Conservation (phyloP, 2,329 filamentous ascomycete genomes). For the Aureobasidium namibiae region DNA sequence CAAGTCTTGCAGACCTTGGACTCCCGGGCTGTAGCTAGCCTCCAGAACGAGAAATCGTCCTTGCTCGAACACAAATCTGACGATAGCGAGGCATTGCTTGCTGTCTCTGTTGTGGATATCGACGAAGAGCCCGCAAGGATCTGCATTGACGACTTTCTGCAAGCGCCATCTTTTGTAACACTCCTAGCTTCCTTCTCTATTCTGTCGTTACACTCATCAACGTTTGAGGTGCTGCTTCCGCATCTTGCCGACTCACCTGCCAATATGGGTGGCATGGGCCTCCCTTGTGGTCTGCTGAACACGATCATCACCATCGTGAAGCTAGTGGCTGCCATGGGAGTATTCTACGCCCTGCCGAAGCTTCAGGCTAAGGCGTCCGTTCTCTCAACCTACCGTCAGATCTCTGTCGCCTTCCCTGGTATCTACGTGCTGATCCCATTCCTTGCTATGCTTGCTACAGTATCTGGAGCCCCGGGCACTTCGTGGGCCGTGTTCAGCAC, state of each 20-base stretch:
- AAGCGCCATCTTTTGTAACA: conserved; percentile 37
- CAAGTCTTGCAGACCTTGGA: neutral
- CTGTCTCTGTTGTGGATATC: conserved; percentile 17
- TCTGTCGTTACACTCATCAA: conserved; percentile 48
- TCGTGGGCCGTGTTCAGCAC: conserved; percentile 24
- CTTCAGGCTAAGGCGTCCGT: conserved; percentile 33
- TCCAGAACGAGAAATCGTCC: conserved; percentile 39
- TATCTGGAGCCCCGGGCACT: neutral
- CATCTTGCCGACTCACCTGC: conserved; percentile 39
- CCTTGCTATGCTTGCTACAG: conserved; percentile 28
- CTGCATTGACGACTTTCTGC: conserved; percentile 36
- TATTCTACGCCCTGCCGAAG: conserved; percentile 30
- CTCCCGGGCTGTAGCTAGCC: conserved; percentile 17
- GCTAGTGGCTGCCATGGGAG: conserved; percentile 31
- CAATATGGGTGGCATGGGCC: conserved; percentile 37
- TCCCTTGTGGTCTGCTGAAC: conserved; percentile 38
- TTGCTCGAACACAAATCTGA: conserved; percentile 32
- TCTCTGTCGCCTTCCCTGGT: conserved; percentile 32
- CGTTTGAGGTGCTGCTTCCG: conserved; percentile 42
- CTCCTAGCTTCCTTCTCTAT: conserved; percentile 43
- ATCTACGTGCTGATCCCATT: conserved; percentile 34
- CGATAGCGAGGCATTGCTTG: neutral
- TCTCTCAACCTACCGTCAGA: conserved; percentile 35
- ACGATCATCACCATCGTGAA: conserved; percentile 35
- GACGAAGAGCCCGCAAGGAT: conserved; percentile 29